Evolutionary conservation across 106 monocot genomes (phyloP).

Genomic region (Platanthera guangdongensis): DNA sequence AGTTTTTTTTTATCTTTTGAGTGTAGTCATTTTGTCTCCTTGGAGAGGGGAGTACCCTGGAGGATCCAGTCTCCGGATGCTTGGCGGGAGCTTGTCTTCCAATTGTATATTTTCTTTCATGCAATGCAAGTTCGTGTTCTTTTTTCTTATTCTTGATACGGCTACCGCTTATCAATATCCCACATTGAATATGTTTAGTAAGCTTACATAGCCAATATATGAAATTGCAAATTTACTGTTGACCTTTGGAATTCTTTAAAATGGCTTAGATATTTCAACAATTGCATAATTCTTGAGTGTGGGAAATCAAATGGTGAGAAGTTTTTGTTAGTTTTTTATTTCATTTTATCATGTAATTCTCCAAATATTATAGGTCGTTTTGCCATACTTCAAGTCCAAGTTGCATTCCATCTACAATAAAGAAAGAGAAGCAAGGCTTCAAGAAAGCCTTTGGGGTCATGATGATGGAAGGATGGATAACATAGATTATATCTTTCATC

Average conservation of each 20-base stretch:
- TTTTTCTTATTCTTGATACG: no score
- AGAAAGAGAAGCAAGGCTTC: conserved; percentile 94
- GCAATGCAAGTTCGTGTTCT: no score
- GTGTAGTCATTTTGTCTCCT: no score
- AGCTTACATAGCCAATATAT: background rate
- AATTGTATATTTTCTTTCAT: no score
- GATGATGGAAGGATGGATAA: conserved; percentile 38
- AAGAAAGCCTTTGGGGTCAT: conserved; percentile 75
- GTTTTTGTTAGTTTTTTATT: background rate
- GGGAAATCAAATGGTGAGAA: background rate
- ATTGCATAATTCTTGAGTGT: background rate
- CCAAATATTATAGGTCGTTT: conserved; percentile 47
- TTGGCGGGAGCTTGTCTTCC: no score
- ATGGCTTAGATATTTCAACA: background rate
- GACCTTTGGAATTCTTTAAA: background rate
- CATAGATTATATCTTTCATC: conserved; percentile 31
- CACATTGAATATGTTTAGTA: background rate
- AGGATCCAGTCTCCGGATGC: no score
- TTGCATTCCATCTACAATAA: conserved; percentile 71
- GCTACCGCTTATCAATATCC: background rate
- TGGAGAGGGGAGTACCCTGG: no score
- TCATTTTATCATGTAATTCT: background rate
- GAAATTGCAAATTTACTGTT: background rate
- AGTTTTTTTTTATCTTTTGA: no score
- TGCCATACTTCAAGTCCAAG: conserved; percentile 91